These are phyloP conservation scores for Limnomonas spitsbergensis DNA, from an alignment of 139 green algal genomes.

Conservation along the genomic window DNA sequence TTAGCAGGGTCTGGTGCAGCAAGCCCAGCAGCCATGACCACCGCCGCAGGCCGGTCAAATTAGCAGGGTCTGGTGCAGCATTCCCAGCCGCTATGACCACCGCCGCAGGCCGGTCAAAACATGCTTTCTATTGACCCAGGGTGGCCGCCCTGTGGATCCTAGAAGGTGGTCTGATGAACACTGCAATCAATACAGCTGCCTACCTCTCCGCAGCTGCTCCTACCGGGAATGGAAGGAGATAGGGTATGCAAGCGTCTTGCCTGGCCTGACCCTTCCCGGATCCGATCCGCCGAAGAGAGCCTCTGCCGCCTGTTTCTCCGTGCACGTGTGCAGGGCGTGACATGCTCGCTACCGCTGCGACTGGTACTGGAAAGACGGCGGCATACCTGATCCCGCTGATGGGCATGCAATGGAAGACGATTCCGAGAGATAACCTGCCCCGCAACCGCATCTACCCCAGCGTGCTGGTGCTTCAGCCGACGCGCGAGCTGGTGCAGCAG, in stretches of 20 bases:
- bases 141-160: background rate
- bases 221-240: no score
- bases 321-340: conserved; percentile 33
- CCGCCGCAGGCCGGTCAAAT: background rate
- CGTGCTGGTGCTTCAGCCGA: conserved; percentile 62
- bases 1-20: background rate
- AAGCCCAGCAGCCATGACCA: background rate
- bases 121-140: no score
- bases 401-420: conserved; percentile 15
- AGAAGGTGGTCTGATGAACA: background rate
- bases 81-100: background rate
- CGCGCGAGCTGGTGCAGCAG: conserved; percentile 72
- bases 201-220: no score
- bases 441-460: conserved; percentile 34
- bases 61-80: background rate
- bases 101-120: background rate
- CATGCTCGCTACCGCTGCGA: conserved; percentile 35
- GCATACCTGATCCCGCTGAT: conserved; percentile 52
- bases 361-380: conserved; percentile 50
- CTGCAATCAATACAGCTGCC: no score
- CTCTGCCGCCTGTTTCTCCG: background rate
- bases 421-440: background rate
- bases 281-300: background rate
- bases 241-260: no score
- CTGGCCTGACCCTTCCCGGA: no score